Conservation (phyloP, 2,329 filamentous ascomycete species). For the Pleoardoris graminearum region DNA sequence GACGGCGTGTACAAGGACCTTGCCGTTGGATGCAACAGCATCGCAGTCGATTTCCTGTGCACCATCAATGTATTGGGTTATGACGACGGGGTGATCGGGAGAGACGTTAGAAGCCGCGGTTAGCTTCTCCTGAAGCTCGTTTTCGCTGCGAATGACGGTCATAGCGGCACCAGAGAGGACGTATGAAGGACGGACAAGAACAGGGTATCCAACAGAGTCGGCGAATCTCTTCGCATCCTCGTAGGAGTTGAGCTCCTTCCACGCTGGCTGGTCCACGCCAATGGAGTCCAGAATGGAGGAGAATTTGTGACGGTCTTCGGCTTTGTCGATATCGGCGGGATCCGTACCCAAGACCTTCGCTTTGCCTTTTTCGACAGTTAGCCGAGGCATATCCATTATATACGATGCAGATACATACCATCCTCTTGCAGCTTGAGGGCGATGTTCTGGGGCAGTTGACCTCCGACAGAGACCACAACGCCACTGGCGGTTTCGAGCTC, state of each 20-base stretch:
- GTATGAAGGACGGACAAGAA: conserved; percentile 91
- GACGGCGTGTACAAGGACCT: conserved; percentile 87
- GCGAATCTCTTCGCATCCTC: conserved; percentile 87
- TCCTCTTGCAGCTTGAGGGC: conserved; percentile 90
- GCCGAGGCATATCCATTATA: background rate
- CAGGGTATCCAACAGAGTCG: conserved; percentile 83
- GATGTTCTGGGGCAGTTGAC: conserved; percentile 96
- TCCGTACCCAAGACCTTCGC: conserved; percentile 92
- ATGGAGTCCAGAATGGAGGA: conserved; percentile 96
- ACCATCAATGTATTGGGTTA: conserved; percentile 97
- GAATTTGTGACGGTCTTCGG: conserved; percentile 98
- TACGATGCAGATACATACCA: conserved; percentile 50
- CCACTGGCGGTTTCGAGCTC: conserved; percentile 84
- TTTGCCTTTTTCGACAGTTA: conserved; percentile 47
- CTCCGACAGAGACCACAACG: conserved; percentile 93
- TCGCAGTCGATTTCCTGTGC: conserved; percentile 97
- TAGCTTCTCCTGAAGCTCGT: conserved; percentile 93
- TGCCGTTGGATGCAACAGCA: conserved; percentile 82
- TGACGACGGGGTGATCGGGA: conserved; percentile 95
- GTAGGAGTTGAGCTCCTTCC: conserved; percentile 94
- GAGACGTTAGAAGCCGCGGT: conserved; percentile 87
- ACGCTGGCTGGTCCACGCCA: conserved; percentile 93
- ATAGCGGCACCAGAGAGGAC: conserved; percentile 97
- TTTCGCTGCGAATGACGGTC: conserved; percentile 89
- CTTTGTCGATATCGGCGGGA: conserved; percentile 93